Evolutionary conservation across 2,329 filamentous ascomycete genomes (phyloP).

Genomic region (Ceratocystis albifundus): DNA sequence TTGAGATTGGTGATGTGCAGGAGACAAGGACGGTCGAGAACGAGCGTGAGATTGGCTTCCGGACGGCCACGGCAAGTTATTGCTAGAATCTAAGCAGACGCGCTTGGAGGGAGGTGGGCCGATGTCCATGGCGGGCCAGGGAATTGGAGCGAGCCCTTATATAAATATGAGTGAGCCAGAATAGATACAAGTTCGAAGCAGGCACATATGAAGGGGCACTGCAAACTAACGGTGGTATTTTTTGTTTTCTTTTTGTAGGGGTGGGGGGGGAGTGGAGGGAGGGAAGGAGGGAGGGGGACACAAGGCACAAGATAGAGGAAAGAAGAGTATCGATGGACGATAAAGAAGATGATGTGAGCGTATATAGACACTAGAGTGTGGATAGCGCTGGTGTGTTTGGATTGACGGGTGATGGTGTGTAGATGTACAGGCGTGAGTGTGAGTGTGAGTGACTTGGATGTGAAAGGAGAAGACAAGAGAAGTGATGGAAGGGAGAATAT

Average conservation of each 20-base stretch:
- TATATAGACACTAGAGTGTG: neutral
- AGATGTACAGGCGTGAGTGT: slow-evolving; percentile 2
- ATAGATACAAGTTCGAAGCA: slow-evolving; percentile 5
- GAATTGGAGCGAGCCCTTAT: slow-evolving; percentile 16
- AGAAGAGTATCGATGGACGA: neutral
- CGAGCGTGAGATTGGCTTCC: slow-evolving; percentile 1
- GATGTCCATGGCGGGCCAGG: slow-evolving; percentile 16
- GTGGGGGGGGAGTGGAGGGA: no score
- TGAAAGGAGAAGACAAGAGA: neutral
- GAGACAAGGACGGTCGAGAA: slow-evolving; percentile 32
- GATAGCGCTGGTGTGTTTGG: neutral
- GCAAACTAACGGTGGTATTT: neutral
- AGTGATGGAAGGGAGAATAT: neutral
- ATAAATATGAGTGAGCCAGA: slow-evolving; percentile 21
- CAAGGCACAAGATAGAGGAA: neutral
- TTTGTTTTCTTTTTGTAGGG: neutral
- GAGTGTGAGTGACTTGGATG: no score
- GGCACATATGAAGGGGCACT: slow-evolving; percentile 6
- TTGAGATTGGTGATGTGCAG: slow-evolving; percentile 28
- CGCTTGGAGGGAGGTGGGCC: slow-evolving; percentile 13
- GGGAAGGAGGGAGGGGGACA: no score
- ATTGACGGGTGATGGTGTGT: neutral
- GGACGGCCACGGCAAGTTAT: slow-evolving; percentile 12
- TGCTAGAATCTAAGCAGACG: slow-evolving; percentile 5
- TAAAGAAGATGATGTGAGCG: neutral